phyloP scores from a whole-genome alignment of 2,329 filamentous ascomycete species.

The Metarhizium brunneum region DNA sequence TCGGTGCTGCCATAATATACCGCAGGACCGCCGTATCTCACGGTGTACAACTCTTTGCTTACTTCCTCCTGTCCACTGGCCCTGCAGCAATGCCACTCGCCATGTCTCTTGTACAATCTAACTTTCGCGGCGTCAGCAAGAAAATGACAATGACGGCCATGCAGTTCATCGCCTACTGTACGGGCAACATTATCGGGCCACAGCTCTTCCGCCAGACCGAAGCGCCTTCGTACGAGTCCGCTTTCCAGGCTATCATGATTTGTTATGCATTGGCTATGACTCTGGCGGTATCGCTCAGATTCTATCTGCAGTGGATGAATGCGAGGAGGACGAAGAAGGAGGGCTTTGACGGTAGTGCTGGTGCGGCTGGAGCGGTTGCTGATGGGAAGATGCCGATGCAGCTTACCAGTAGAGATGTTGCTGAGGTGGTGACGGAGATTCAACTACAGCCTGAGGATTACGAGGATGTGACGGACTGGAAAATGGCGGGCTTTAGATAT shows the following conservation, averaged over 20 bases:
- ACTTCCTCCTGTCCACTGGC: constrained; percentile 46
- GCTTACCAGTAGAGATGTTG: constrained; percentile 14
- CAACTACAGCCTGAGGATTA: constrained; percentile 36
- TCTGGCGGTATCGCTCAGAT: constrained; percentile 32
- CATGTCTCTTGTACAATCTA: constrained; percentile 45
- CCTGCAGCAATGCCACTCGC: constrained; percentile 44
- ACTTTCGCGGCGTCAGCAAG: constrained; percentile 48
- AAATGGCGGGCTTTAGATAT: constrained; percentile 50
- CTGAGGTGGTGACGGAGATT: constrained; percentile 23
- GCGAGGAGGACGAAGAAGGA: constrained; percentile 30
- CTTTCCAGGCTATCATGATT: constrained; percentile 45
- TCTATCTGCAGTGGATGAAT: constrained; percentile 39
- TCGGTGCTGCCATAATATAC: constrained; percentile 45
- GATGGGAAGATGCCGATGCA: constrained; percentile 25
- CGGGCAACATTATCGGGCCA: constrained; percentile 46
- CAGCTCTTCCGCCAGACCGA: constrained; percentile 43
- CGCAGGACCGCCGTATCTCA: constrained; percentile 29
- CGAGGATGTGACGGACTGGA: constrained; percentile 52
- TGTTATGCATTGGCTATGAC: constrained; percentile 43
- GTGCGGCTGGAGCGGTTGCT: constrained; percentile 29
- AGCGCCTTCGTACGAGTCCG: constrained; percentile 41
- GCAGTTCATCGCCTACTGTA: constrained; percentile 45
- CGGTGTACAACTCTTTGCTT: constrained; percentile 43
- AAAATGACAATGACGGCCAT: constrained; percentile 50
- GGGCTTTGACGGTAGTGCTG: constrained; percentile 26